Conservation (phyloP, 495 filamentous ascomycete species). For the Annulohypoxylon maeteangense region DNA sequence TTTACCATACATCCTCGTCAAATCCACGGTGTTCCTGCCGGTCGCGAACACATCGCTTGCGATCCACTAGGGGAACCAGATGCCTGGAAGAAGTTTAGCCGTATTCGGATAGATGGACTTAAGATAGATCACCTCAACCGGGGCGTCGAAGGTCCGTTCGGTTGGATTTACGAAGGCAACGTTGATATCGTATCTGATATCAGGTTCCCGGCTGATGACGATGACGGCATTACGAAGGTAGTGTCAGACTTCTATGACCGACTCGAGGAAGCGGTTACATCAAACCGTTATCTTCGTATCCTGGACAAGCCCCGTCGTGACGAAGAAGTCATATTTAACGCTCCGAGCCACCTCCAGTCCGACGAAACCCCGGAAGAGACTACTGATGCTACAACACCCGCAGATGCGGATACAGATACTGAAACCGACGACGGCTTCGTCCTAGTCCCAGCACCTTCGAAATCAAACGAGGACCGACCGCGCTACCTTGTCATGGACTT, state of each 20-base stretch:
- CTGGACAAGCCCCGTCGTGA: slow-evolving; percentile 52
- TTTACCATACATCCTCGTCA: slow-evolving; percentile 98
- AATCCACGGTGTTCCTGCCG: slow-evolving; percentile 71
- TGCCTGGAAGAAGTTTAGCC: slow-evolving; percentile 91
- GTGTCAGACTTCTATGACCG: slow-evolving; percentile 94
- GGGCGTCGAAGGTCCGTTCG: slow-evolving; percentile 92
- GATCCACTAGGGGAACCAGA: slow-evolving; percentile 62
- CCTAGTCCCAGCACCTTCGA: slow-evolving; percentile 4
- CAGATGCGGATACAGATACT: background rate
- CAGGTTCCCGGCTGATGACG: slow-evolving; percentile 86
- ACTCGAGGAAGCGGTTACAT: slow-evolving; percentile 89
- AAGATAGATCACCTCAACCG: slow-evolving; percentile 97
- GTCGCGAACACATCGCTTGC: slow-evolving; percentile 57
- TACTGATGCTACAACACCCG: slow-evolving; percentile 12
- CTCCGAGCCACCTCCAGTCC: slow-evolving; percentile 27
- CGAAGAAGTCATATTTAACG: slow-evolving; percentile 45
- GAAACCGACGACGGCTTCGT: slow-evolving; percentile 8
- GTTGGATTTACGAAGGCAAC: slow-evolving; percentile 95
- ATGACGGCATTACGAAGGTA: slow-evolving; percentile 89
- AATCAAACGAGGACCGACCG: slow-evolving; percentile 59
- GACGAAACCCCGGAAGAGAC: slow-evolving; percentile 13
- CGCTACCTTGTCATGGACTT: slow-evolving; percentile 90
- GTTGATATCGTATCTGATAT: slow-evolving; percentile 97
- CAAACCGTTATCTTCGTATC: slow-evolving; percentile 67
- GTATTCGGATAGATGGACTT: slow-evolving; percentile 89